phyloP scores from a whole-genome alignment of 2,329 filamentous ascomycete species.

The Colletotrichum higginsianum region DNA sequence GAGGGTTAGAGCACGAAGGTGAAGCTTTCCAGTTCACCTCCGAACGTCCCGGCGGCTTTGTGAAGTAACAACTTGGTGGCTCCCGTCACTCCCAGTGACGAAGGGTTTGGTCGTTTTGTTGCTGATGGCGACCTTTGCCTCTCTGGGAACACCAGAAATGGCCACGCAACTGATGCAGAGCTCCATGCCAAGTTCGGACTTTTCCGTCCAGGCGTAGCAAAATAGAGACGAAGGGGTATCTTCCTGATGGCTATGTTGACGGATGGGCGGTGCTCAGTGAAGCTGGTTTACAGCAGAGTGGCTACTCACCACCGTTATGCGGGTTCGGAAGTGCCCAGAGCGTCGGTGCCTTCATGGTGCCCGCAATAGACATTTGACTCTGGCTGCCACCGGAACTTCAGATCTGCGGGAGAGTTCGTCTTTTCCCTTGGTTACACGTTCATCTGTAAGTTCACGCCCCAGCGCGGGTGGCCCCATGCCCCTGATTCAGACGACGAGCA shows the following conservation, averaged over 20 bases:
- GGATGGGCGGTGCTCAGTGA: background rate
- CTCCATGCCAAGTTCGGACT: no score
- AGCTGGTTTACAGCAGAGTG: background rate
- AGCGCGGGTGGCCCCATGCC: background rate
- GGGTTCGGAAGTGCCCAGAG: background rate
- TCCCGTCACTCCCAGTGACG: background rate
- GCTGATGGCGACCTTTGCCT: no score
- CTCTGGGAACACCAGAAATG: no score
- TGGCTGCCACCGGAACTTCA: background rate
- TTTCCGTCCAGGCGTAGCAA: background rate
- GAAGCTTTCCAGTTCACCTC: background rate
- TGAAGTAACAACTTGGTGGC: background rate
- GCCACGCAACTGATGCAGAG: no score
- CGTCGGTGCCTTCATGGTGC: background rate
- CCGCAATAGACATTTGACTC: background rate
- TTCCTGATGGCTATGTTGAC: background rate
- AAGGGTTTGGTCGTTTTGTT: no score
- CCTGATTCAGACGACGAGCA: background rate
- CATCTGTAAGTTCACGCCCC: background rate
- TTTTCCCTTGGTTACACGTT: no score
- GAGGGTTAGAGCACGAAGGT: background rate
- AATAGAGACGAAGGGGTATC: no score
- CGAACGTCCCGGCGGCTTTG: background rate
- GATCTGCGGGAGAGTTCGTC: background rate
- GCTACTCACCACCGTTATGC: background rate